Evolutionary conservation across 1,284 basidiomycete species (phyloP), one percentile per base, ranked within the genome.

Genomic region (Anthracocystis setariae): DNA sequence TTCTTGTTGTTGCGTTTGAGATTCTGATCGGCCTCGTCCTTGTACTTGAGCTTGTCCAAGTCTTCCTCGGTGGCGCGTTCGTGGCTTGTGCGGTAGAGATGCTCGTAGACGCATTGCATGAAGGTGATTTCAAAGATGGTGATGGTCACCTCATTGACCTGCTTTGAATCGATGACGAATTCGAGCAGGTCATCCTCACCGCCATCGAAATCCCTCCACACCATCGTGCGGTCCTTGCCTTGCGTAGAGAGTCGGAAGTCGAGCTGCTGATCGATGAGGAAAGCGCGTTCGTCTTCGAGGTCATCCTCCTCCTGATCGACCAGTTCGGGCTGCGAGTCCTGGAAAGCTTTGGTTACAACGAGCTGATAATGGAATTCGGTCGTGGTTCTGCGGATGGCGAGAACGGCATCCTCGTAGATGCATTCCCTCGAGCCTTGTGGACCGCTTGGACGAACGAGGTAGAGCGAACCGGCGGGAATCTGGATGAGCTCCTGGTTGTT

Each of bases 331-430:
- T 97, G 94, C 10, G 93, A 94, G 67, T 97, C 93, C 74, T 96
- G 93, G 80, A 92, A 97, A 0, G 95, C 93, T 66, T 94, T 88
- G 13, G 94, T 96, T 55, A 97, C 89, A 8, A 97, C 94, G n/a
- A 99, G 88, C 84, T 98, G 73, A 82, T 95, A 99, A 80, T 95
- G 90, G 85, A 90, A 91, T 54, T 94, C 92, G 53, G 92, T 84
- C 0, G 91, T 88, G 17, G 85, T 87, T 21, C 94, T 89, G 60
- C 96, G 90, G 79, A 99, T 91, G 20, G 94, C 94, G 12, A 92
- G 91, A 84, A 96, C 93, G 8, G 94, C 94, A 79, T 96, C 93
- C 76, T 93, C 93, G 84, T 93, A 99, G 86, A 98, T 96, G 92
- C 96, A 98, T 86, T 98, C 95, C 76, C 94, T 86, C 12, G 91